Evolutionary conservation across 2,329 filamentous ascomycete genomes (phyloP).

Genomic region (Clonostachys byssicola): DNA sequence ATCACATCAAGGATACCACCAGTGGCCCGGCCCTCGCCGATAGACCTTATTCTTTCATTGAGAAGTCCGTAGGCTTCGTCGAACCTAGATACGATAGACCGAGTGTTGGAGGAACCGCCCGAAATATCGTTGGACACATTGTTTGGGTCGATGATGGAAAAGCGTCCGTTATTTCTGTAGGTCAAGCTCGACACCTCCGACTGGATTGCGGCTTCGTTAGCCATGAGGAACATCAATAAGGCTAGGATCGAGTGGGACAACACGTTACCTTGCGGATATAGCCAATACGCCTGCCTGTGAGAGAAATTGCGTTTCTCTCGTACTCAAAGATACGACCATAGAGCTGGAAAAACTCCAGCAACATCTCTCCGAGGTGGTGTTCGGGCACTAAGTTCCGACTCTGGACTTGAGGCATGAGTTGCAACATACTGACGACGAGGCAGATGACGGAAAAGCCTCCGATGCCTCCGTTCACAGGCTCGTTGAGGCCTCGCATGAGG

Average conservation of each 20-base stretch:
- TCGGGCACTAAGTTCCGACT: constrained; percentile 53
- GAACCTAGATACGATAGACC: constrained; percentile 66
- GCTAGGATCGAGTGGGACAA: constrained; percentile 2
- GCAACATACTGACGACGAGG: constrained; percentile 83
- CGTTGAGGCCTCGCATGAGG: constrained; percentile 83
- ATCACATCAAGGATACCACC: constrained; percentile 62
- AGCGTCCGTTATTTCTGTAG: constrained; percentile 59
- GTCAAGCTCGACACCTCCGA: constrained; percentile 36
- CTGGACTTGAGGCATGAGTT: constrained; percentile 70
- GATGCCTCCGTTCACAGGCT: constrained; percentile 85
- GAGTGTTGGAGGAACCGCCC: constrained; percentile 72
- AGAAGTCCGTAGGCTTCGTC: constrained; percentile 41
- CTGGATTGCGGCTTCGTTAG: constrained; percentile 19
- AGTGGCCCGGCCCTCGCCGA: constrained; percentile 26
- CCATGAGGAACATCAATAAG: neutral
- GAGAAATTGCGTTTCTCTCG: constrained; percentile 63
- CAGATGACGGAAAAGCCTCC: constrained; percentile 95
- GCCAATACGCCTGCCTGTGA: constrained; percentile 43
- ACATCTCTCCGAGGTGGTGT: constrained; percentile 71
- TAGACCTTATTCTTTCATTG: constrained; percentile 15
- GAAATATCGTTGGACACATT: constrained; percentile 82
- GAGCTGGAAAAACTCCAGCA: constrained; percentile 85
- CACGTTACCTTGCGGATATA: constrained; percentile 70
- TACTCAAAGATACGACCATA: constrained; percentile 83
- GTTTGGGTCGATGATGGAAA: constrained; percentile 93